A percentile compares a stretch with the other conserved stretches of the same genome.
These are phyloP conservation scores for Solanum bulbocastanum DNA, from an alignment of 257 asterid species.

Conservation along the genomic window DNA sequence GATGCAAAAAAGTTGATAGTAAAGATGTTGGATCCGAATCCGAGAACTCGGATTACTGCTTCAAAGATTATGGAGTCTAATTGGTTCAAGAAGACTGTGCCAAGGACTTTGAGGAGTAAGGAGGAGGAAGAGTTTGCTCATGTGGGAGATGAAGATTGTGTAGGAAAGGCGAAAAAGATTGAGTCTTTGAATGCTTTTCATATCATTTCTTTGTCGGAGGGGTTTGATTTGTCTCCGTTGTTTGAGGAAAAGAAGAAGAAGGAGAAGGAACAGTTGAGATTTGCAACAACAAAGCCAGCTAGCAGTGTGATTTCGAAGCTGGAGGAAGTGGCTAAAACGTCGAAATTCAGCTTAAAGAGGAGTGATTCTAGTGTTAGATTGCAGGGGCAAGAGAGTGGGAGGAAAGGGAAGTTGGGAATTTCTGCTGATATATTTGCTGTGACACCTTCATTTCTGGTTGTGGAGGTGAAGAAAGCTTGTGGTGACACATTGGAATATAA, in stretches of 20 bases:
- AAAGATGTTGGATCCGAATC: constrained; percentile 55
- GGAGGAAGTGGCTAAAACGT: constrained; percentile 51
- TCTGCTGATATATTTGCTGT: constrained; percentile 52
- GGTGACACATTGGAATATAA: constrained; percentile 67
- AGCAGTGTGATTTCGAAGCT: constrained; percentile 61
- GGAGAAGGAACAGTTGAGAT: constrained; percentile 43
- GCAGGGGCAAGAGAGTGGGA: constrained; percentile 46
- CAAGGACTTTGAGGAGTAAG: constrained; percentile 1
- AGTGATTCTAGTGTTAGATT: constrained; percentile 53
- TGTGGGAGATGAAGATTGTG: neutral
- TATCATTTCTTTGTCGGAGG: constrained; percentile 52
- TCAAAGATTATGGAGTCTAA: constrained; percentile 42
- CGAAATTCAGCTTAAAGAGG: constrained; percentile 55
- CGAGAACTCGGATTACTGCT: constrained; percentile 32
- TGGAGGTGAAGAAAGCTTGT: constrained; percentile 65
- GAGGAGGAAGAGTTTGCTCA: constrained; percentile 17
- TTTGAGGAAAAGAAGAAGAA: constrained; percentile 44
- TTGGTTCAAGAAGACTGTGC: constrained; percentile 45
- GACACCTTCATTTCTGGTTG: constrained; percentile 45
- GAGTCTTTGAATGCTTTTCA: constrained; percentile 58
- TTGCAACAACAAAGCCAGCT: constrained; percentile 53
- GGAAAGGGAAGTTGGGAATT: constrained; percentile 69
- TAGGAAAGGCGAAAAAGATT: constrained; percentile 23
- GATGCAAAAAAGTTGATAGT: constrained; percentile 42
- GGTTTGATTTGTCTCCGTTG: constrained; percentile 47